Evolutionary conservation across 2,329 filamentous ascomycete genomes (phyloP).

Genomic region (Celoporthe dispersa): DNA sequence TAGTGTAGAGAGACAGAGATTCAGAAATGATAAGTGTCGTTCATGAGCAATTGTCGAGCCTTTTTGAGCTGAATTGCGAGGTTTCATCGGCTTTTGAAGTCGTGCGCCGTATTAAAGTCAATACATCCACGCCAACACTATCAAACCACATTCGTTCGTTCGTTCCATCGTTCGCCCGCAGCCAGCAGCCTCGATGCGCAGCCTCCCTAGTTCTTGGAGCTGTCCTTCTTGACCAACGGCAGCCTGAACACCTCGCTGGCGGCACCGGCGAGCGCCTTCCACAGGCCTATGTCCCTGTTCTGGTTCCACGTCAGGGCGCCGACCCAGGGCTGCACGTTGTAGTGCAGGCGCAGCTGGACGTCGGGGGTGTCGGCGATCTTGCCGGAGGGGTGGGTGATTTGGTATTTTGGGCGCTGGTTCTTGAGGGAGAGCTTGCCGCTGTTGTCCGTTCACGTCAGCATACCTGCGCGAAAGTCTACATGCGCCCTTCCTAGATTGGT

Average conservation of each 20-base stretch:
- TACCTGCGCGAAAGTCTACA: too few species aligned
- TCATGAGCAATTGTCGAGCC: not conserved
- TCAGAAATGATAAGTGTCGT: not conserved
- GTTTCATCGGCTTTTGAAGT: not conserved
- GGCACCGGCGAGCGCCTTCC: slow-evolving; percentile 70
- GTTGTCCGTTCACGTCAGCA: slow-evolving; percentile 6
- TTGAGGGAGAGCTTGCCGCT: slow-evolving; percentile 77
- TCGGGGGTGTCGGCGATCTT: slow-evolving; percentile 74
- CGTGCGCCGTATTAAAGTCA: not conserved
- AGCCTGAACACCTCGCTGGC: slow-evolving; percentile 66
- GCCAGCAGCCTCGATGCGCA: not conserved
- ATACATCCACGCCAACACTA: not conserved
- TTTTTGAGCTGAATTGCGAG: not conserved
- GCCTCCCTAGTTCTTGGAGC: not conserved
- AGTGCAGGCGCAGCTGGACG: slow-evolving; percentile 81
- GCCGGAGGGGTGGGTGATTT: slow-evolving; percentile 88
- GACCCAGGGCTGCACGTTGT: slow-evolving; percentile 98
- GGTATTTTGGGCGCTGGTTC: slow-evolving; percentile 93
- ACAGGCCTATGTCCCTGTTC: slow-evolving; percentile 58
- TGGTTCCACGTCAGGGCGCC: slow-evolving; percentile 84
- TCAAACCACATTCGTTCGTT: not conserved
- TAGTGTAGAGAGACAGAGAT: not conserved
- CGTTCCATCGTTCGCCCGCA: not conserved
- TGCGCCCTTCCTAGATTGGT: too few species aligned
- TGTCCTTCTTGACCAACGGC: slow-evolving; percentile 67